phyloP scores from a whole-genome alignment of 1,139 yeast species.

The Scheffersomyces parashehatae region DNA sequence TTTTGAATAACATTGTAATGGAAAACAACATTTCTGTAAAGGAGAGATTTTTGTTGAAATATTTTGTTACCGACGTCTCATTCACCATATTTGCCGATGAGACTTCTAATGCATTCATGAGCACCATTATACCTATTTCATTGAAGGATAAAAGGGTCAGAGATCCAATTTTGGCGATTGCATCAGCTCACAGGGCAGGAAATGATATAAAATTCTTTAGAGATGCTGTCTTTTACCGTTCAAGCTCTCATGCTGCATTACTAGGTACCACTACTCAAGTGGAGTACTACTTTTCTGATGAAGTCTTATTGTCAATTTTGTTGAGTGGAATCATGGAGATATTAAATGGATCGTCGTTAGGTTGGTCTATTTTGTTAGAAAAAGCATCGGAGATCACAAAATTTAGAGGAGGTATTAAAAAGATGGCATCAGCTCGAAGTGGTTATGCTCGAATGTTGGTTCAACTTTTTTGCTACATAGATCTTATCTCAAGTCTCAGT shows the following conservation, averaged over 20 bases:
- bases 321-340: slow-evolving; percentile 18
- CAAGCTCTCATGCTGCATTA: slow-evolving; percentile 15
- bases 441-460: slow-evolving; percentile 16
- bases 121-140: slow-evolving; percentile 18
- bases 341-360: slow-evolving; percentile 19
- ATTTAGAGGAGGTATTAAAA: slow-evolving; percentile 17
- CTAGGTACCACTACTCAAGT: slow-evolving; percentile 7
- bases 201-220: slow-evolving; percentile 8
- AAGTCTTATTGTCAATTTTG: slow-evolving; percentile 14
- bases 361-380: slow-evolving; percentile 20
- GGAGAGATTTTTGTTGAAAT: slow-evolving; percentile 14
- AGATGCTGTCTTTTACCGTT: slow-evolving; percentile 15
- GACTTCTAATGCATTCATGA: slow-evolving; percentile 17
- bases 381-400: slow-evolving; percentile 17
- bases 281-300: slow-evolving; percentile 13
- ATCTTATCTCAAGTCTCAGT: slow-evolving; percentile 19
- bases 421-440: slow-evolving; percentile 8
- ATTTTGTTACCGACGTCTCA: slow-evolving; percentile 19
- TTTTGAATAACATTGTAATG: not conserved
- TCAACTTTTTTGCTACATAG: slow-evolving; percentile 22
- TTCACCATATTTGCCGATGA: slow-evolving; percentile 18
- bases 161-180: slow-evolving; percentile 18
- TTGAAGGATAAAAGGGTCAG: slow-evolving; percentile 15
- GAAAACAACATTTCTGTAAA: slow-evolving; percentile 6
- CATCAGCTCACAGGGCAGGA: slow-evolving; percentile 17